A percentile compares a stretch with the other conserved stretches of the same genome.
Evolutionary conservation across 2,329 filamentous ascomycete species (phyloP).

Genomic region (Arthrobotrys conoides): DNA sequence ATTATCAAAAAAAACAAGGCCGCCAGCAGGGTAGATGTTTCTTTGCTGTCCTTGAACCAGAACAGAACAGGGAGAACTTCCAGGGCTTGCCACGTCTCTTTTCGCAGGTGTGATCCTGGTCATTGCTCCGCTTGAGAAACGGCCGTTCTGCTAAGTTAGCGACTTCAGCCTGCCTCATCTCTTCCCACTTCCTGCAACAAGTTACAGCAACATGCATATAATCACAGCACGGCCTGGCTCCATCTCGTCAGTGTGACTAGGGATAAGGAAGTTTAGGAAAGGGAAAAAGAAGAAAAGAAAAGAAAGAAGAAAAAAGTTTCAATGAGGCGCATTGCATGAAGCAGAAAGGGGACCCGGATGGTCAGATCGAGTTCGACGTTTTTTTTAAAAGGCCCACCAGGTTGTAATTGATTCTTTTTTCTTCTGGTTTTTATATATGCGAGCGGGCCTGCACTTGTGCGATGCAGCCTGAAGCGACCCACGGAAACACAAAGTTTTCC

Average conservation of each 20-base stretch:
- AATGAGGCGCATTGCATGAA: constrained; percentile 61
- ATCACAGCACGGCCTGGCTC: constrained; percentile 60
- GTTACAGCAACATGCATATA: constrained; percentile 59
- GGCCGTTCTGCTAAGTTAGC: constrained; percentile 39
- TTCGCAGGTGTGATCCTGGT: constrained; percentile 40
- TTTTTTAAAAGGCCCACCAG: constrained; percentile 16
- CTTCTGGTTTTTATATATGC: constrained; percentile 60
- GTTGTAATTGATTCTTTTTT: constrained; percentile 23
- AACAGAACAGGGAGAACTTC: constrained; percentile 24
- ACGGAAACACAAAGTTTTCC: constrained; percentile 54
- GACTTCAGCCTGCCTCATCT: constrained; percentile 60
- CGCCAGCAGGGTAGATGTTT: constrained; percentile 19
- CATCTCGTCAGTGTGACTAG: constrained; percentile 59
- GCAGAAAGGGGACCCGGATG: constrained; percentile 44
- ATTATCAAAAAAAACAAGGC: constrained; percentile 28
- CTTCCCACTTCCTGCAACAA: constrained; percentile 61
- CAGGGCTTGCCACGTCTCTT: constrained; percentile 56
- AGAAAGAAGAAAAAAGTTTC: constrained; percentile 29
- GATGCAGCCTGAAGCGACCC: constrained; percentile 58
- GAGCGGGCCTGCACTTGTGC: constrained; percentile 61
- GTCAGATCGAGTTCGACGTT: constrained; percentile 38
- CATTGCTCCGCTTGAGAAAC: constrained; percentile 31
- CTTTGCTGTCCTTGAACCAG: too few species aligned
- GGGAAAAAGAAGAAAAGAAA: neutral
- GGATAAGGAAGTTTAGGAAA: constrained; percentile 32